Base-by-base conservation (phyloP, 805 yeast genomes). In the Maudiozyma saulgeensis region DNA sequence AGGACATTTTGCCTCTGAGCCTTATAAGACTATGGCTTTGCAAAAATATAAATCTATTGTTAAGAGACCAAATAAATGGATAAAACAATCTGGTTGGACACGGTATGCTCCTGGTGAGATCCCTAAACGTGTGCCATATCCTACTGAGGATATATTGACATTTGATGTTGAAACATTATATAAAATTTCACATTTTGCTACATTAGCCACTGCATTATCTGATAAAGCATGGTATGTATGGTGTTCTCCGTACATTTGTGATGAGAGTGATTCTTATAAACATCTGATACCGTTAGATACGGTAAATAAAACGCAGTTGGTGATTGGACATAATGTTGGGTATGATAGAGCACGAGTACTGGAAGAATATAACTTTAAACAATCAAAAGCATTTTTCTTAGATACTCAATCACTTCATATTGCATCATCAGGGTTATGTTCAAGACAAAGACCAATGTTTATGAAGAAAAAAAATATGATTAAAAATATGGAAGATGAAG, bases 381-480 rank as follows among this genome's bases (percentile, higher is more conserved):
- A 73, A 43, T 73, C 95, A 0, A 80, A 82, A 55, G 85, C 87
- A 1, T 89, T 88, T 66, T 93, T 72, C 59, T 55, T 95, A 50
- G 99, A 93, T 65, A 90, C 96, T 1, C 86, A 91, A 89, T 84
- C 97, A 1, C 68, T 93, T 18, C 99, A 93, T 66, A 80, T 90
- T 34, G 95, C 98, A 1, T 79, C 82, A 0, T 80, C 84, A 46
- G 99, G 99, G 0, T 83, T 93, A 78, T 87, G 96, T 63, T 87
- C 97, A 2, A 81, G 87, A 57, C 99, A 93, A 61, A 68, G 98
- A 52, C 84, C 88, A 0, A 73, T 77, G 16, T 93, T 93, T 86
- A 64, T 78, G 56, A 80, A 78, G 51, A 81, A 76, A 56, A 73
- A 69, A 41, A 81, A 66, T 43, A 53, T 56, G 47, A 59, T 51